phyloP scores from a whole-genome alignment of 352 stramenopile species.

The Stramenopiles sp. region DNA sequence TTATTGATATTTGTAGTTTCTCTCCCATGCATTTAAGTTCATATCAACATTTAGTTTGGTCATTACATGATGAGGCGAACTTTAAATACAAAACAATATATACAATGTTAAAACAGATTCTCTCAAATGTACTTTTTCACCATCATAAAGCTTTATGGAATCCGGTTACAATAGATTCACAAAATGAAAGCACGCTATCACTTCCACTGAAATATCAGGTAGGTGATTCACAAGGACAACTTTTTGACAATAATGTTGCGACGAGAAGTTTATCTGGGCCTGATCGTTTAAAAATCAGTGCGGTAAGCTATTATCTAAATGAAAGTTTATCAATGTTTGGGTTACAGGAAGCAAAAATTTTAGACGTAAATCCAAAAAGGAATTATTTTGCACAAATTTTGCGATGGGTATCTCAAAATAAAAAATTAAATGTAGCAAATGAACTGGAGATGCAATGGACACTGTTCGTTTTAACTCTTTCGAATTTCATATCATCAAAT shows the following conservation, averaged over 20 bases:
- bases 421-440: background rate
- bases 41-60: constrained; percentile 4
- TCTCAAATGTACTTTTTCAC: background rate
- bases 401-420: background rate
- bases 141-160: constrained; percentile 3
- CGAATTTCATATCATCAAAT: background rate
- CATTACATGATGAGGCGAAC: background rate
- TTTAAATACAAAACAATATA: background rate
- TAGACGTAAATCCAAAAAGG: background rate
- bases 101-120: background rate
- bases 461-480: background rate
- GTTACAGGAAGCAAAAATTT: background rate
- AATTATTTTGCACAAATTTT: background rate
- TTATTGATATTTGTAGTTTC: background rate
- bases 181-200: background rate
- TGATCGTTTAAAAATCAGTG: background rate
- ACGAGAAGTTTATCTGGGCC: background rate
- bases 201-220: background rate
- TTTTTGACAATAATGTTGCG: background rate
- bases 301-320: background rate
- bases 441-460: background rate
- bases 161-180: background rate
- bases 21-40: background rate
- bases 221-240: background rate
- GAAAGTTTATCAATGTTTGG: background rate